Evolutionary conservation across 108 stramenopile genomes (phyloP), one percentile per base, ranked within the genome.

Genomic region (Parmales sp.): DNA sequence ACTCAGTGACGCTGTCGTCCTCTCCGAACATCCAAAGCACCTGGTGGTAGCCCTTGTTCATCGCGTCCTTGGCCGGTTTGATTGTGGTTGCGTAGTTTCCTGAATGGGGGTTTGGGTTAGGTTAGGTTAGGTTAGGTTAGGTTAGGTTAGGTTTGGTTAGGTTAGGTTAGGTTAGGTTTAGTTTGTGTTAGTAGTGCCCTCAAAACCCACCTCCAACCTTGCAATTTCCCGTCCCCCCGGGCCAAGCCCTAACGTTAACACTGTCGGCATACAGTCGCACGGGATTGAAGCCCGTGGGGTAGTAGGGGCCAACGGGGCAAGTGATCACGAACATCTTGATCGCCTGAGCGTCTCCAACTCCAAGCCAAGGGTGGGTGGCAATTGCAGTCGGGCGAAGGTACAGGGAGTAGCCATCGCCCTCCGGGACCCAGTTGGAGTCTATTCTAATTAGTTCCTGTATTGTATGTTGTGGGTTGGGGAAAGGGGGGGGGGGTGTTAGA

Each of bases 1-100:
- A 95, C 74, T 98, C 97, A 1, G 97, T 96, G 7, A 96, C 76
- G 66, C 83, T 75, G 66, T 92, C 78, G 39, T 90, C 70, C 4
- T 92, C 85, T 16, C 93, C 93, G 72, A 92, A 92, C 38, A 95
- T 67, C 95, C 94, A 98, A 31, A 98, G 76, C 49, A 96, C 78
- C 77, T 98, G 90, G 0, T 81, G 72, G 79, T 85, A 94, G 8
- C 93, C 97, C 37, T 74, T 44, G n/a, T 66, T 69, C 6, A 81
- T 78, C 2, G 97, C 97, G 38, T 87, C 78, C 0, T 72, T 77
- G 36, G 79, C 79, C 2, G 94, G 83, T 48, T 85, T 79, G 80
- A 98, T 96, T 28, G 97, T 93, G 19, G 95, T 88, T 5, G 83
- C 97, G 72, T 98, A 98, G 78, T 98, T 98, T 6, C 94, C 95